Base-by-base conservation (phyloP, 805 yeast genomes). In the Ogataea naganishii region DNA sequence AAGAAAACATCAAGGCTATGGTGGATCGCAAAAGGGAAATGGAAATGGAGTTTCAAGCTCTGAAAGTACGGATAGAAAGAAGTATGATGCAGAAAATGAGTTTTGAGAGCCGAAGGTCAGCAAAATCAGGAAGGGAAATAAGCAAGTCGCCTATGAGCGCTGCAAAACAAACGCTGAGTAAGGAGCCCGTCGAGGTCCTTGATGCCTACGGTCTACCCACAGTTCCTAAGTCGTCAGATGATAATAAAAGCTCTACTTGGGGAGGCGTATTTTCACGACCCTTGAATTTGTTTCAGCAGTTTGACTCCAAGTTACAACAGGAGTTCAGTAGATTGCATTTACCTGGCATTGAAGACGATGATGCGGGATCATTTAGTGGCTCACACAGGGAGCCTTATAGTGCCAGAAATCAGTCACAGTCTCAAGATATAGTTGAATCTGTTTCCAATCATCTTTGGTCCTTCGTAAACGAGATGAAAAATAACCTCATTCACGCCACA, bases 231-330 rank as follows among this genome's bases (percentile, higher is more conserved):
- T n/a, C n/a, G n/a, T n/a, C n/a, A n/a, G n/a, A n/a, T n/a, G n/a
- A n/a, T n/a, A n/a, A n/a, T n/a, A n/a, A n/a, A n/a, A n/a, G n/a
- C n/a, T n/a, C n/a, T n/a, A n/a, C n/a, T n/a, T n/a, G n/a, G 51
- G 56, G 29, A 41, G 50, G 49, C 31, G 57, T 42, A 53, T 44
- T 55, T 23, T 51, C 73, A 4, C 75, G 69, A 41, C 80, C 85
- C 1, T 57, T 79, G 25, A 69, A 63, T 26, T 59, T 77, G 30
- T 62, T 80, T 27, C 83, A 75, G 40, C 83, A 75, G 37, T 67
- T 80, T 44, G 89, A 80, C 47, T 72, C 69, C 31, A 59, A 76
- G 51, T 56, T 80, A 19, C 83, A 74, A 44, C 69, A 64, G 34
- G 86, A 79, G 47, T 60, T 80, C 33, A 86, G 78, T 39, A 72